Evolutionary conservation across 2,329 filamentous ascomycete genomes (phyloP).

Genomic region (Claviceps fusiformis): DNA sequence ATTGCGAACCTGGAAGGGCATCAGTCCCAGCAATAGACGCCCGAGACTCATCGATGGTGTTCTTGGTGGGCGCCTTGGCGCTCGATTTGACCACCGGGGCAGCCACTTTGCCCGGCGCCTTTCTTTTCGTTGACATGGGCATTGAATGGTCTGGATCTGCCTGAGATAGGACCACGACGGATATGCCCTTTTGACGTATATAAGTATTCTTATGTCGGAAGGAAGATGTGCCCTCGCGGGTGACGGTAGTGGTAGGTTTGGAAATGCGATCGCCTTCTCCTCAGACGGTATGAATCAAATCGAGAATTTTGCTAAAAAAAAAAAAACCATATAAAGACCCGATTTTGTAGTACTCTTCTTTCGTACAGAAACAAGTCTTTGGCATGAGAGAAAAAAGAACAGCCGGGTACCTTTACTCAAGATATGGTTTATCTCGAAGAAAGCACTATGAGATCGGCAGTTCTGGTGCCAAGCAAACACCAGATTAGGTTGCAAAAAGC

Average conservation of each 20-base stretch:
- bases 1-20: slow-evolving; percentile 22
- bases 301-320: not conserved
- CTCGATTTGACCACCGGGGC: slow-evolving; percentile 39
- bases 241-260: not conserved
- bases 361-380: not conserved
- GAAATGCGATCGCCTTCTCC: not conserved
- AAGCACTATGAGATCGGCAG: not conserved
- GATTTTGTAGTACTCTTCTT: not conserved
- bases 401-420: not conserved
- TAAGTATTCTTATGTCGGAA: not conserved
- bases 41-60: slow-evolving; percentile 44
- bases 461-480: not conserved
- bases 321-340: not conserved
- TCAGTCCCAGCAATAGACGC: slow-evolving; percentile 36
- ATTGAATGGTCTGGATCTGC: slow-evolving; percentile 6
- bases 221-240: not conserved
- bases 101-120: slow-evolving; percentile 42
- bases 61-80: slow-evolving; percentile 36
- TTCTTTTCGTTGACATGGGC: slow-evolving; percentile 47
- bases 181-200: not conserved
- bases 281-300: not conserved
- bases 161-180: not conserved
- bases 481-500: slow-evolving; percentile 18
- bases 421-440: not conserved
- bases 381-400: not conserved